These are phyloP conservation scores for Arthrocladium fulminans DNA, from an alignment of 2,329 filamentous ascomycete species.

Conservation along the genomic window DNA sequence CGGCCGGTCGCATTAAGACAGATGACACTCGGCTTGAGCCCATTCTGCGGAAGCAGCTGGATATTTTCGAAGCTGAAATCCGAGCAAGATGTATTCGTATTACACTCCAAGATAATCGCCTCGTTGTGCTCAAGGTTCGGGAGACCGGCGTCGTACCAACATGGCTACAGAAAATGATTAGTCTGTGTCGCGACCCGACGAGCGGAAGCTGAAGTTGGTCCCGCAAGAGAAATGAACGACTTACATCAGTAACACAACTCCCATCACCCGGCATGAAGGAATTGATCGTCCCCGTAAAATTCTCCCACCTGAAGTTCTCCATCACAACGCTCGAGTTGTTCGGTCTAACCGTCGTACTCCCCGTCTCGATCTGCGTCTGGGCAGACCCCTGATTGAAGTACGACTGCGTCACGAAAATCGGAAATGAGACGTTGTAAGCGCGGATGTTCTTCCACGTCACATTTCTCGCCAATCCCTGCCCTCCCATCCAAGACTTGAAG, in stretches of 20 bases:
- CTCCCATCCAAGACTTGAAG: conserved; percentile 39
- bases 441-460: conserved; percentile 39
- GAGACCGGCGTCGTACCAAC: conserved; percentile 37
- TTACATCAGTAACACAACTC: conserved; percentile 31
- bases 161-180: conserved; percentile 29
- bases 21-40: conserved; percentile 25
- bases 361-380: conserved; percentile 25
- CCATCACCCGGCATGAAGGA: conserved; percentile 36
- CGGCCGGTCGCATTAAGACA: conserved; percentile 29
- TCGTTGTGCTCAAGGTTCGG: conserved; percentile 34
- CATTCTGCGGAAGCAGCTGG: conserved; percentile 27
- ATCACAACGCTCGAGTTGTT: conserved; percentile 36
- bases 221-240: neutral
- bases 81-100: conserved; percentile 32
- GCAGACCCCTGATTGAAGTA: conserved; percentile 35
- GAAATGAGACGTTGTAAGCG: conserved; percentile 38
- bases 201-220: too few relatives aligned
- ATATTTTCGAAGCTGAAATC: conserved; percentile 29
- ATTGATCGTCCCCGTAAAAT: conserved; percentile 37
- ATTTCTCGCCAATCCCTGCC: conserved; percentile 35
- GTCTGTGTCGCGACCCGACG: too few relatives aligned
- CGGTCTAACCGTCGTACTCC: conserved; percentile 22
- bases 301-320: conserved; percentile 35
- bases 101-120: conserved; percentile 36
- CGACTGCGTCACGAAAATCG: conserved; percentile 40